Evolutionary conservation across 2,329 filamentous ascomycete species (phyloP), one percentile per base, ranked within the genome.

Genomic region (Pseudogymnoascus sp.): DNA sequence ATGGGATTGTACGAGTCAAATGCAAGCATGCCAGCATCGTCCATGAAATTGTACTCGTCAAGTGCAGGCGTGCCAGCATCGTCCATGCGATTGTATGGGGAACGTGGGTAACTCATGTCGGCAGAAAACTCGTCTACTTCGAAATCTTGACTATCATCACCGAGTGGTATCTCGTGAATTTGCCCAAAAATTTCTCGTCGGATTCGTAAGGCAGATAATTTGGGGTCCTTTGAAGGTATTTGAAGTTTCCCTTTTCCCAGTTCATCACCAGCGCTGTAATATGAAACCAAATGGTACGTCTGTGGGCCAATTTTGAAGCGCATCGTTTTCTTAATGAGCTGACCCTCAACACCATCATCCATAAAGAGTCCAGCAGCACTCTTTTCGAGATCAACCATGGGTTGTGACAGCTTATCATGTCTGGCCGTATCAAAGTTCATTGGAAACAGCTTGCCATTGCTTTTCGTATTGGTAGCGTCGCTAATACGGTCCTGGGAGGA

Each of bases 281-380:
- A 97, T 14, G 89, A 92, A 42, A 96, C 91, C 61, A 97, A 77
- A 70, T 96, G 92, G 70, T 96, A 92, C 1, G 85, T 86, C 2
- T 92, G 83, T 1, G 88, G 88, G 25, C 87, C 82, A 60, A 88
- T 85, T 2, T 83, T 85, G 40, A 96, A 84, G 69, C 88, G 93
- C 75, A 96, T 92, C 0, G 92, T 96, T 79, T 96, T 96, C 81
- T 97, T 97, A 66, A 96, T 84, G 42, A 97, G 77, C 0, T 92
- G 92, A 1, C 85, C 83, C 12, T 85, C 80, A 71, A 94, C 94
- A 70, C 96, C 96, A 0, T 89, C 92, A 75, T 96, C 92, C n/a
- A 93, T 84, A 11, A 96, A 79, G 0, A 91, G 95, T 5, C 92
- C 92, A 50, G 94, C 86, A 62, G 92, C 63, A 8, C 69, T 69